A percentile compares a stretch with the other conserved stretches of the same genome.
Evolutionary conservation across 345 rosid genomes (phyloP).

Genomic region (Ceriops tagal): DNA sequence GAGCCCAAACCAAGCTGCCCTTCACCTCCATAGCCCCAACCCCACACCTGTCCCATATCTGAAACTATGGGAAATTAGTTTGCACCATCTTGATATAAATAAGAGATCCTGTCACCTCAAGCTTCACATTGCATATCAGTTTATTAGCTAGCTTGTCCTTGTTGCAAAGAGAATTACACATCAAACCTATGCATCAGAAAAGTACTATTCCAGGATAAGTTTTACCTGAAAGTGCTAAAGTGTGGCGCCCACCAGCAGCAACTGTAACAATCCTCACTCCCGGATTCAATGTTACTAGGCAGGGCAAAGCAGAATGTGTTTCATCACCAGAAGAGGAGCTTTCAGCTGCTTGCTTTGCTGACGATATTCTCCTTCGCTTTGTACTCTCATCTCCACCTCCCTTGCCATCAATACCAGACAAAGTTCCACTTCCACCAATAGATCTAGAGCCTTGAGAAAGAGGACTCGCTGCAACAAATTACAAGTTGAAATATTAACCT

Average conservation of each 20-base stretch:
- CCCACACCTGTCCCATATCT: constrained; percentile 99
- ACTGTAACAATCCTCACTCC: constrained; percentile 79
- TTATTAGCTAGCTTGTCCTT: constrained; percentile 6
- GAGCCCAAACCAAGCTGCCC: constrained; percentile 99
- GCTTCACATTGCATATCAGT: constrained; percentile 13
- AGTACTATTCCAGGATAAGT: constrained; percentile 6
- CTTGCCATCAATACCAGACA: constrained; percentile 41
- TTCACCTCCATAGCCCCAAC: constrained; percentile 99
- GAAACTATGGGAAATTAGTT: constrained; percentile 46
- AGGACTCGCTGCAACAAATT: constrained; percentile 49
- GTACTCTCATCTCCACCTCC: constrained; percentile 56
- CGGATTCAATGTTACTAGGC: constrained; percentile 77
- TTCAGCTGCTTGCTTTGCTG: constrained; percentile 73
- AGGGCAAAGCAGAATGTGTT: constrained; percentile 76
- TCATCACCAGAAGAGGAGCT: constrained; percentile 65
- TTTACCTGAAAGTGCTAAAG: constrained; percentile 87
- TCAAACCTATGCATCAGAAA: constrained; percentile 6
- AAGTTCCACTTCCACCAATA: constrained; percentile 37
- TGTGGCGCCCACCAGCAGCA: constrained; percentile 98
- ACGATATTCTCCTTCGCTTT: constrained; percentile 64
- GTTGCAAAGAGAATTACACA: constrained; percentile 12
- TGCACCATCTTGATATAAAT: constrained; percentile 24
- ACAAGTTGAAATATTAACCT: neutral
- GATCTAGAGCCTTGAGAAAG: constrained; percentile 54
- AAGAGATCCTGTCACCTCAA: constrained; percentile 21